phyloP scores from a whole-genome alignment of 163 green algal genomes.

The Trebouxia gelatinosa region DNA sequence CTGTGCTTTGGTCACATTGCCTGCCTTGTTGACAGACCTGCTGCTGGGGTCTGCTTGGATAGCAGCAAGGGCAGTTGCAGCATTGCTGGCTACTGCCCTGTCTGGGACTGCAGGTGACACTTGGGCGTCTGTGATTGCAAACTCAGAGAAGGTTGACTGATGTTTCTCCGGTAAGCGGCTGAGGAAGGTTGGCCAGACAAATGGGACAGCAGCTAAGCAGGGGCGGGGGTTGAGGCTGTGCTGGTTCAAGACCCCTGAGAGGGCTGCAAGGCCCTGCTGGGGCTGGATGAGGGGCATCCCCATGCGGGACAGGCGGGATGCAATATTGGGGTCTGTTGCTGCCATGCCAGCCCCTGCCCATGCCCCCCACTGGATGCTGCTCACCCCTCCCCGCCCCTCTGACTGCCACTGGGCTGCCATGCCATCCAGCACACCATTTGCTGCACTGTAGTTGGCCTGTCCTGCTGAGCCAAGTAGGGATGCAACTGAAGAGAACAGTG shows the following conservation, averaged over 20 bases:
- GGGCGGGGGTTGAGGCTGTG: neutral
- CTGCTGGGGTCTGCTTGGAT: too few relatives aligned
- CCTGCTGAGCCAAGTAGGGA: slow-evolving; percentile 45
- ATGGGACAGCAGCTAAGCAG: slow-evolving; percentile 46
- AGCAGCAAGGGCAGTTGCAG: too few relatives aligned
- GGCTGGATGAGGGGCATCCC: slow-evolving; percentile 51
- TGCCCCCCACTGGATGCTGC: slow-evolving; percentile 78
- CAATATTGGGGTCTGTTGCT: slow-evolving; percentile 42
- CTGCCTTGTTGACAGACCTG: too few relatives aligned
- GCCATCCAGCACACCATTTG: slow-evolving; percentile 42
- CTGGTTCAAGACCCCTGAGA: neutral
- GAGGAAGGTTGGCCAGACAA: slow-evolving; percentile 53
- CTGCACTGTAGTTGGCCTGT: slow-evolving; percentile 58
- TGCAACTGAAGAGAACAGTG: slow-evolving; percentile 56
- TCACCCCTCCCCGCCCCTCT: slow-evolving; percentile 25
- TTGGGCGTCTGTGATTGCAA: too few relatives aligned
- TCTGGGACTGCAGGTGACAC: too few relatives aligned
- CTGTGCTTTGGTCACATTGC: too few relatives aligned
- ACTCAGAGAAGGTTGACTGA: slow-evolving; percentile 4
- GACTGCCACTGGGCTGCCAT: neutral
- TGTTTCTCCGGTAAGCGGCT: slow-evolving; percentile 25
- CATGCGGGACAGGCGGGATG: slow-evolving; percentile 56
- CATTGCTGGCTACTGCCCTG: too few relatives aligned
- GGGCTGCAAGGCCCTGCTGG: slow-evolving; percentile 21
- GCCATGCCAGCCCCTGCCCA: slow-evolving; percentile 78